phyloP scores from a whole-genome alignment of 2,329 filamentous ascomycete genomes.

The Pyrenochaeta sp. region DNA sequence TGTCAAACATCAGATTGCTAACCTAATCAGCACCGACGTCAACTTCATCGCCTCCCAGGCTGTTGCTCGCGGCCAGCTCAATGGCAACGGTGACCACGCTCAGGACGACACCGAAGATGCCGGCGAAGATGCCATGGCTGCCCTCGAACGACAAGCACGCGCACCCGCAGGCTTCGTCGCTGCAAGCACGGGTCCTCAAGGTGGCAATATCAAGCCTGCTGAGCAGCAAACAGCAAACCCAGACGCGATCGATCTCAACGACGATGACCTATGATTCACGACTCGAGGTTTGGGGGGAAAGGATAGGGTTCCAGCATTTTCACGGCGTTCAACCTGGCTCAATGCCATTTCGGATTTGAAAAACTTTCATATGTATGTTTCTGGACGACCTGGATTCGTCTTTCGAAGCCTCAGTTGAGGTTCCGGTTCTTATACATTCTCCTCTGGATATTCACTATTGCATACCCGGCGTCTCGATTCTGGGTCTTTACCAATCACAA shows the following conservation, averaged over 20 bases:
- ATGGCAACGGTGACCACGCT: slow-evolving; percentile 53
- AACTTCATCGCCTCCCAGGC: slow-evolving; percentile 98
- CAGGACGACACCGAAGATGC: slow-evolving; percentile 56
- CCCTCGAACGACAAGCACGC: slow-evolving; percentile 84
- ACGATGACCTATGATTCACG: slow-evolving; percentile 46
- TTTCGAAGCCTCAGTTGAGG: background rate
- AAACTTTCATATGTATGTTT: slow-evolving; percentile 12
- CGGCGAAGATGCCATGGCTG: slow-evolving; percentile 83
- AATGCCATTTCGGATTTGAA: slow-evolving; percentile 6
- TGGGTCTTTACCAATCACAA: no score
- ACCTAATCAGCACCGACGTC: slow-evolving; percentile 77
- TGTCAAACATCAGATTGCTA: slow-evolving; percentile 33
- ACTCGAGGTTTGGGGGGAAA: slow-evolving; percentile 10
- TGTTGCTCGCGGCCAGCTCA: slow-evolving; percentile 78
- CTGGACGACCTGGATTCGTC: slow-evolving; percentile 1
- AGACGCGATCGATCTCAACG: slow-evolving; percentile 84
- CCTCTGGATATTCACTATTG: no score
- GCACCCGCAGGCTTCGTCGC: slow-evolving; percentile 92
- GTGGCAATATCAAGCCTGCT: slow-evolving; percentile 60
- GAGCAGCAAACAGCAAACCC: slow-evolving; percentile 69
- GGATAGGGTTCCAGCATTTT: slow-evolving; percentile 23
- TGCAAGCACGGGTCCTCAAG: slow-evolving; percentile 76
- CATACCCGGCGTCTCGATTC: no score
- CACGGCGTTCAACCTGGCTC: slow-evolving; percentile 22
- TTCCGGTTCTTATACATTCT: no score